A percentile compares a stretch with the other conserved stretches of the same genome.
These are phyloP conservation scores for Thalassiosira gravida DNA, from an alignment of 352 stramenopile species.

Conservation along the genomic window DNA sequence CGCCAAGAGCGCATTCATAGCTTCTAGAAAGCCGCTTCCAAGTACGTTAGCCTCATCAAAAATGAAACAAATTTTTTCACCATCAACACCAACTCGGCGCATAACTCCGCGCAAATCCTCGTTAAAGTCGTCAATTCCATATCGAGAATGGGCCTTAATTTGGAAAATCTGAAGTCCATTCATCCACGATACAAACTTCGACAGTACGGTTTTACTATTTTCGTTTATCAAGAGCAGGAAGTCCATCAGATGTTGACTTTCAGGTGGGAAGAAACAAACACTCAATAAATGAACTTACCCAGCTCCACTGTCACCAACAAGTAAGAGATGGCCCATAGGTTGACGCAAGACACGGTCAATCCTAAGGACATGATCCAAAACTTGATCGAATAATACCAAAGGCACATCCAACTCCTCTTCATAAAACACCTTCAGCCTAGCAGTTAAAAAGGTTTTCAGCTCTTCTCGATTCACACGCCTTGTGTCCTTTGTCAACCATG, in stretches of 20 bases:
- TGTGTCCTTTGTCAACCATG: conserved; percentile 98
- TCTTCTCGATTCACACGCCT: conserved; percentile 90
- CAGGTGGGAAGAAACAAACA: background rate
- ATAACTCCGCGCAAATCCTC: conserved; percentile 97
- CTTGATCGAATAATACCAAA: conserved; percentile 98
- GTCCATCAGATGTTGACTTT: background rate
- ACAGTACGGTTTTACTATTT: conserved; percentile 95
- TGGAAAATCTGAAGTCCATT: conserved; percentile 99
- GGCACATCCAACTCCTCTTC: conserved; percentile 99
- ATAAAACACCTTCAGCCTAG: conserved; percentile 97
- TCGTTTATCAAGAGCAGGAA: background rate
- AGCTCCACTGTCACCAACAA: conserved; percentile 96
- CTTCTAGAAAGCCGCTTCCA: conserved; percentile 97
- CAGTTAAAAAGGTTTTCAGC: conserved; percentile 95
- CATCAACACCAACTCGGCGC: conserved; percentile 95
- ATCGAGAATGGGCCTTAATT: conserved; percentile 98
- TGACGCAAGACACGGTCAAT: conserved; percentile 96
- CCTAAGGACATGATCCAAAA: conserved; percentile 93
- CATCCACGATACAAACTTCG: conserved; percentile 99
- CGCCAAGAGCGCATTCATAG: conserved; percentile 94
- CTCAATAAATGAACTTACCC: conserved; percentile 75
- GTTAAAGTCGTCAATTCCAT: conserved; percentile 99
- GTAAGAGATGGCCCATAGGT: conserved; percentile 92
- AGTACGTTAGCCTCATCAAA: conserved; percentile 99
- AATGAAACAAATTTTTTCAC: conserved; percentile 99